phyloP scores from a whole-genome alignment of 2,329 filamentous ascomycete species.

The Parascedosporium putredinis region DNA sequence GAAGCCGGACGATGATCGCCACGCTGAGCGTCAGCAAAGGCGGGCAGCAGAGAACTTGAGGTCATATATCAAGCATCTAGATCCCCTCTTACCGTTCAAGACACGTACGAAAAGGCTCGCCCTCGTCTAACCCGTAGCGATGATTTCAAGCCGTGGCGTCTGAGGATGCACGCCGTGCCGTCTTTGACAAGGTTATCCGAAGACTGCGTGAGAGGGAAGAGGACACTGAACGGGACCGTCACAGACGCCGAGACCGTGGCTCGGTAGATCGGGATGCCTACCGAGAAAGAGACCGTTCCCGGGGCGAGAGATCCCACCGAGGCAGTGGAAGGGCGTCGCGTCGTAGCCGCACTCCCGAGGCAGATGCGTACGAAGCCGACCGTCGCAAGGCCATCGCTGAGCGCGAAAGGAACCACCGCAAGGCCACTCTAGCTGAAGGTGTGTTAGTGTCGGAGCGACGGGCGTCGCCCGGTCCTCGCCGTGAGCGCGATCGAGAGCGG shows the following conservation, averaged over 20 bases:
- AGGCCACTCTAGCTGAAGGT: constrained; percentile 59
- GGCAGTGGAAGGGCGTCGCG: constrained; percentile 69
- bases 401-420: constrained; percentile 86
- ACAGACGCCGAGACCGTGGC: constrained; percentile 46
- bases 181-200: constrained; percentile 86
- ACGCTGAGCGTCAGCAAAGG: constrained; percentile 76
- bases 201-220: constrained; percentile 88
- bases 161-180: constrained; percentile 71
- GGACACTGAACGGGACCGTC: constrained; percentile 59
- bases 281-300: constrained; percentile 48
- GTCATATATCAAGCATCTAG: constrained; percentile 77
- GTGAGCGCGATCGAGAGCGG: constrained; percentile 31
- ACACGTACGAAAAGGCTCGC: constrained; percentile 84
- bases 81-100: constrained; percentile 69
- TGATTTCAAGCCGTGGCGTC: constrained; percentile 76
- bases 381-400: constrained; percentile 87
- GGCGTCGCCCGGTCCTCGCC: constrained; percentile 29
- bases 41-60: constrained; percentile 76
- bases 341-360: constrained; percentile 88
- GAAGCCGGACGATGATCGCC: constrained; percentile 74
- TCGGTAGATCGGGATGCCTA: constrained; percentile 40
- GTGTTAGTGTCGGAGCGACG: constrained; percentile 42
- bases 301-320: constrained; percentile 53
- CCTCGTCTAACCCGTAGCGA: constrained; percentile 68
- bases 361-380: constrained; percentile 88